These are phyloP conservation scores for Talaromyces stipitatus DNA, from an alignment of 495 filamentous ascomycete species.

Conservation along the genomic window DNA sequence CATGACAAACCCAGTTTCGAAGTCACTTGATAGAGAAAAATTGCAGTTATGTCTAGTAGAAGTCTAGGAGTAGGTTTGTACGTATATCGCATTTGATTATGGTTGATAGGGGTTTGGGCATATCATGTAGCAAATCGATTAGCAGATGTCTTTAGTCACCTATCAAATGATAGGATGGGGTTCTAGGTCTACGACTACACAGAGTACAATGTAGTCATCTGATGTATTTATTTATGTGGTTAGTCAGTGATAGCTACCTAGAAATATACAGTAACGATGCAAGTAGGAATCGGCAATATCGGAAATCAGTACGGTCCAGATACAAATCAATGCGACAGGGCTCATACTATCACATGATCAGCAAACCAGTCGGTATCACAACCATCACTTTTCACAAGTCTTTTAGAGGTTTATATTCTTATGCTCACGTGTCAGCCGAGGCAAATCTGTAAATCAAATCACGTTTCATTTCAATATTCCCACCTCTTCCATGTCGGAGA, in stretches of 20 bases:
- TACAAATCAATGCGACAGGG: not conserved
- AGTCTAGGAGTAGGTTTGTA: not conserved
- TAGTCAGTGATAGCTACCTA: not conserved
- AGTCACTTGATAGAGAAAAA: not conserved
- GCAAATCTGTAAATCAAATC: not conserved
- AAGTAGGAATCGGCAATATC: not conserved
- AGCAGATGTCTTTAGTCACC: not conserved
- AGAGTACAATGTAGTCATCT: not conserved
- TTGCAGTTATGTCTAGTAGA: not conserved
- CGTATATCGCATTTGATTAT: not conserved
- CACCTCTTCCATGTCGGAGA: too few relatives aligned
- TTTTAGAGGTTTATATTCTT: not conserved
- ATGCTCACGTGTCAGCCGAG: not conserved
- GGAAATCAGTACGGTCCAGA: not conserved
- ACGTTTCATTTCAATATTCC: not conserved
- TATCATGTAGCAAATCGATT: not conserved
- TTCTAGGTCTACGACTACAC: too few relatives aligned
- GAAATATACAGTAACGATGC: not conserved
- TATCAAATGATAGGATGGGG: too few relatives aligned
- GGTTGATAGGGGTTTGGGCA: not conserved
- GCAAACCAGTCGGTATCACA: not conserved
- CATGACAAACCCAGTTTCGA: not conserved
- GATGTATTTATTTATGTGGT: not conserved
- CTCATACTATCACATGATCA: not conserved
- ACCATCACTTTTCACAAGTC: not conserved